Evolutionary conservation across 768 basidiomycete genomes (phyloP).

Genomic region (Xerocomellus intermedius): DNA sequence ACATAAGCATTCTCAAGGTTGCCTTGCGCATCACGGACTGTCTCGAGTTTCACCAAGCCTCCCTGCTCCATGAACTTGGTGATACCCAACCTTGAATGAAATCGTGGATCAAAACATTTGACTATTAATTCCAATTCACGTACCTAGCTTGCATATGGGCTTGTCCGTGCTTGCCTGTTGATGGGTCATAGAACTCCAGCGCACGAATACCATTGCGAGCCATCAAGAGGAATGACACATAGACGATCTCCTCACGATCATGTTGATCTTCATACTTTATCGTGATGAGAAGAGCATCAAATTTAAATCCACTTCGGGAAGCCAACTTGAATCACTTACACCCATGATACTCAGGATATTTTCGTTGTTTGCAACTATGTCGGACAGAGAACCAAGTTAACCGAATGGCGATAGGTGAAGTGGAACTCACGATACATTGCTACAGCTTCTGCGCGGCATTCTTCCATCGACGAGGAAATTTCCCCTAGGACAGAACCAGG

Average conservation of each 20-base stretch:
- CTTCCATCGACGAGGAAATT: constrained; percentile 88
- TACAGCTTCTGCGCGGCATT: constrained; percentile 89
- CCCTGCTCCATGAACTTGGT: constrained; percentile 73
- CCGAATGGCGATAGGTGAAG: not conserved
- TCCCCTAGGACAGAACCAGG: constrained; percentile 81
- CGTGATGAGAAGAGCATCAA: not conserved
- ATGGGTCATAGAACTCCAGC: constrained; percentile 81
- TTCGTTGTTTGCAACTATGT: constrained; percentile 65
- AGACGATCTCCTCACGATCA: constrained; percentile 76
- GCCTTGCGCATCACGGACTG: constrained; percentile 56
- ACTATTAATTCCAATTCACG: constrained; percentile 11
- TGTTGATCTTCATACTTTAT: constrained; percentile 62
- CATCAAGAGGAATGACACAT: constrained; percentile 81
- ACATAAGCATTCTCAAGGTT: constrained; percentile 67
- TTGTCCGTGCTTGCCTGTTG: constrained; percentile 79
- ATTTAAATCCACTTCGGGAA: not conserved
- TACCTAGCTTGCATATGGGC: constrained; percentile 91
- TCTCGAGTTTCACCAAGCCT: constrained; percentile 69
- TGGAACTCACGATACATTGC: constrained; percentile 66
- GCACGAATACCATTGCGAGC: constrained; percentile 79
- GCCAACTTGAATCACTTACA: constrained; percentile 45
- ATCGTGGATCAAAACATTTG: not conserved
- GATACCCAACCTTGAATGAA: constrained; percentile 63
- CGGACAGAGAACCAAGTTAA: not conserved
- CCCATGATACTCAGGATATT: constrained; percentile 81